Base-by-base conservation (phyloP, 2,329 filamentous ascomycete genomes). In the Trichocomaceae sp. region DNA sequence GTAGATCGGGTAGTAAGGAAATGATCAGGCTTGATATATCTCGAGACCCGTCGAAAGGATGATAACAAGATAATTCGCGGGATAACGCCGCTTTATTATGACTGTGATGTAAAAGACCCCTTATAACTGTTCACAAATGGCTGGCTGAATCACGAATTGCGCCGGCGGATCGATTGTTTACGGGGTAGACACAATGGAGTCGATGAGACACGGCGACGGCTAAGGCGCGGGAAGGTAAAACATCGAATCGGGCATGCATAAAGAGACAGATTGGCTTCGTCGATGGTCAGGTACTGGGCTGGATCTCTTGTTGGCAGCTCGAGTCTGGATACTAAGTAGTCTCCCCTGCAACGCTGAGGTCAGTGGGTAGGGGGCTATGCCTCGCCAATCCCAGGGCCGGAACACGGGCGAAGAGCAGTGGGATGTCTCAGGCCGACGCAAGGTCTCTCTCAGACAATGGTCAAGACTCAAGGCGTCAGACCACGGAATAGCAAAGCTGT, bases 401-500 rank as follows among this genome's bases (percentile, higher is more conserved):
- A 52, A 26, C 41, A 57, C 59, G n/a, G 59, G 59, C 60, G 57
- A 48, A 59, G 10, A 39, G 54, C 50, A 57, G 61, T 57, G 55
- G 54, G 51, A 55, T 64, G 62, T 64, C 61, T 64, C 61, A 64
- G 61, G 59, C 53, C 29, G 49, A 26, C 39, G 31, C 17, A 2
- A 17, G 6, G 39, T 41, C 5, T n/a, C 17, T 41, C n/a, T 12
- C 17, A 17, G 19, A 42, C 39, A 22, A 42, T 10, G 19, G 17
- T 9, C 10, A 22, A 22, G 5, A 22, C 7, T 22, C n/a, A 41
- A 17, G 37, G 15, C n/a, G 37, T 41, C n/a, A 35, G 31, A 35
- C 5, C 31, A 35, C 10, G 12, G 31, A 35, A 13, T 5, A 2
- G 4, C 37, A 22, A 12, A 20, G 39, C 39, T 20, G 9, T 20